Evolutionary conservation across 257 asterid species (phyloP), one percentile per base, ranked within the genome.

Genomic region (Solanum dulcamara): DNA sequence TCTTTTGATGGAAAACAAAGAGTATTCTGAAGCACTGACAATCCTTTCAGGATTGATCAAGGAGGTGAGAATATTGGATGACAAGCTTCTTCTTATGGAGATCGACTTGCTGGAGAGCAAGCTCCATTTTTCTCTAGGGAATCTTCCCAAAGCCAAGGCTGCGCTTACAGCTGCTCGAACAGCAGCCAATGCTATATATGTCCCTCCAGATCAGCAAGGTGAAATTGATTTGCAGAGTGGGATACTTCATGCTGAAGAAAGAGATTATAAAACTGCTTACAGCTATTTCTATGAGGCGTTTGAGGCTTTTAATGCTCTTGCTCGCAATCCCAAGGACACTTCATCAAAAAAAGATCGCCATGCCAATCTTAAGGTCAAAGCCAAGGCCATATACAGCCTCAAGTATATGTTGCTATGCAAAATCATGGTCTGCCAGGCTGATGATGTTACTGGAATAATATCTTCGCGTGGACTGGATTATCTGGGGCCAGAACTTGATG

Each of bases 151-250:
- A 85, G 89, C 92, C 67, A 88, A 88, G 82, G 91, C 89, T 48
- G 89, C 92, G 11, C 88, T 90, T 53, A 88, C 89, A 26, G 92
- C 91, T 79, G 90, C 91, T 26, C 85, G 90, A 81, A 87, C 91
- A 42, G 91, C 90, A 17, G 92, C 91, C 24, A 86, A 88, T 72
- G 89, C 91, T 53, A 87, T 90, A 53, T 90, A 88, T 80, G 90
- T 88, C 53, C 92, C 91, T 84, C 91, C 92, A 42, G 88, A 85
- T 18, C 92, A 88, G 88, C 90, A 90, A 81, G 92, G 92, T 46
- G 84, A 85, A 1, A 88, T 90, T 11, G 92, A 90, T 87, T 81
- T 88, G 87, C 92, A 90, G 87, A 90, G 92, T 37, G 91, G 92
- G 28, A 90, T 90, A 75, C 92, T 90, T 80, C 91, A 87, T 81